Percentiles rank a stretch among this genome's conserved stretches.
phyloP scores from a whole-genome alignment of 2,329 filamentous ascomycete genomes.

The Xylaria sp. region DNA sequence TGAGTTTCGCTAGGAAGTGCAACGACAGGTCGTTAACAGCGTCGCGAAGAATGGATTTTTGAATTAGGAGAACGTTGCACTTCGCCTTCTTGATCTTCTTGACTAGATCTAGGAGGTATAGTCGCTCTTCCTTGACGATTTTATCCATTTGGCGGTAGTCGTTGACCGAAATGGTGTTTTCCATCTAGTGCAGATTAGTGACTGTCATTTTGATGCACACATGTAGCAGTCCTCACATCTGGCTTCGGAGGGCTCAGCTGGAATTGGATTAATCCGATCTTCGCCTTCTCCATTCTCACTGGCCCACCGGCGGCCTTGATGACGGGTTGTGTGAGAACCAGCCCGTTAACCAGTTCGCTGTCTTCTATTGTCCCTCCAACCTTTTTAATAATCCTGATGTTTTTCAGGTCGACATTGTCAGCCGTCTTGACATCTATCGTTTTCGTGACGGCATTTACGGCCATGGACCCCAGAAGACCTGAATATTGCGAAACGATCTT shows the following conservation, averaged over 20 bases:
- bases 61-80: conserved; percentile 97
- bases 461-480: conserved; percentile 94
- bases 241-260: conserved; percentile 98
- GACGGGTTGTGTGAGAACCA: conserved; percentile 91
- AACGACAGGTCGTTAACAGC: conserved; percentile 97
- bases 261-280: conserved; percentile 97
- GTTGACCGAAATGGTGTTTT: conserved; percentile 99
- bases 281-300: conserved; percentile 94
- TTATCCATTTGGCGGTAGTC: conserved; percentile 99
- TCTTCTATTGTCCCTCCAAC: conserved; percentile 98
- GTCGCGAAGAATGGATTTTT: conserved; percentile 97
- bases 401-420: conserved; percentile 95
- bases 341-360: conserved; percentile 93
- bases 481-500: conserved; percentile 99
- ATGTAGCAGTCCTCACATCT: conserved; percentile 69
- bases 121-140: conserved; percentile 98
- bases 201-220: background rate
- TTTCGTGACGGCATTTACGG: conserved; percentile 94
- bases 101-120: conserved; percentile 97
- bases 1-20: conserved; percentile 96
- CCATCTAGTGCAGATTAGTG: conserved; percentile 71
- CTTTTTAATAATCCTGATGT: conserved; percentile 98
- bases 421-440: conserved; percentile 95
- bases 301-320: conserved; percentile 94
- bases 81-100: conserved; percentile 99